phyloP scores from a whole-genome alignment of 179 eudicot genomes.

The Silene vulgaris region DNA sequence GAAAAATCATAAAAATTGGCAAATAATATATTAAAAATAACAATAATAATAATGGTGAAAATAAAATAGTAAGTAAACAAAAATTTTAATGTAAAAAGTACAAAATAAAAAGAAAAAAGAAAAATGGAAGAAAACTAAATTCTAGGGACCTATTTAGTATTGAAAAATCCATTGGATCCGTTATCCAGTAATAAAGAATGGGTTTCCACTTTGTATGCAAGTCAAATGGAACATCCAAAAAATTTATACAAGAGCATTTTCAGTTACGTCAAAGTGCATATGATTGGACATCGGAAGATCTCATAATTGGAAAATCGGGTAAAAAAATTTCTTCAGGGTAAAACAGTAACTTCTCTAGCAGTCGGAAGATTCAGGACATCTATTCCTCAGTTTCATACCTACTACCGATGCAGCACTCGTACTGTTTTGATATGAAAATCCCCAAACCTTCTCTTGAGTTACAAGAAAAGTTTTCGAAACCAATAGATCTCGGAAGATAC shows the following conservation, averaged over 20 bases:
- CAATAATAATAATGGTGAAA: no score
- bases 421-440: no score
- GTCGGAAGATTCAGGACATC: not conserved
- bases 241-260: not conserved
- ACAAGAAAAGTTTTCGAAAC: not conserved
- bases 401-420: not conserved
- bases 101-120: no score
- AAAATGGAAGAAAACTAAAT: no score
- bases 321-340: not conserved
- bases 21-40: no score
- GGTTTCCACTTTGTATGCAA: not conserved
- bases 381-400: not conserved
- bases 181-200: no score
- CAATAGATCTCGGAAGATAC: not conserved
- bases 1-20: no score
- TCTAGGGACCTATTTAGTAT: no score
- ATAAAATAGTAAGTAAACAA: no score
- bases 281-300: not conserved
- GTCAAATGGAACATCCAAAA: not conserved
- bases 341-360: not conserved
- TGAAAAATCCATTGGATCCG: no score
- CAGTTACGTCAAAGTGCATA: not conserved
- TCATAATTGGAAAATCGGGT: not conserved
- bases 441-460: no score
- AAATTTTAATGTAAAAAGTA: no score